Percentiles rank a stretch among this genome's conserved stretches.
Evolutionary conservation across 2,329 filamentous ascomycete genomes (phyloP).

Genomic region (Cryphonectria nitschkei): DNA sequence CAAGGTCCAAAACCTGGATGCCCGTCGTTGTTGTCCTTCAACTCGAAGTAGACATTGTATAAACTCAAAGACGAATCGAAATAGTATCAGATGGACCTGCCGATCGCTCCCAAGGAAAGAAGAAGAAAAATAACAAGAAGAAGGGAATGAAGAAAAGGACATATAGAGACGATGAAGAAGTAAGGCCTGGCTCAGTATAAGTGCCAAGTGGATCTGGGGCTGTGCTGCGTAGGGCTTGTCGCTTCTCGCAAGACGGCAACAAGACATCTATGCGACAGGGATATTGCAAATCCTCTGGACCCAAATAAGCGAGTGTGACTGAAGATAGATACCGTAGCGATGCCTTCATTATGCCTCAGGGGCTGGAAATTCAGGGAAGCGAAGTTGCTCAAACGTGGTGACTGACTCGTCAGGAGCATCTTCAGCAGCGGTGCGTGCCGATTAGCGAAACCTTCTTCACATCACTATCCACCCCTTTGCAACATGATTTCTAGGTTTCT

Average conservation of each 20-base stretch:
- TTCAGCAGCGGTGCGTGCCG: neutral
- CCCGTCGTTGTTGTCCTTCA: neutral
- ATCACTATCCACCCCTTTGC: neutral
- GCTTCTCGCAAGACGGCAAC: neutral
- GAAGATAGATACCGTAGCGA: neutral
- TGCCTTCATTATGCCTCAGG: neutral
- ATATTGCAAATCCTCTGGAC: neutral
- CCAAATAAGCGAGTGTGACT: neutral
- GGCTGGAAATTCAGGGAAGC: conserved; percentile 4
- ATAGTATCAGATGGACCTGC: neutral
- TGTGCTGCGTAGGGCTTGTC: neutral
- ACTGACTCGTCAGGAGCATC: conserved; percentile 4
- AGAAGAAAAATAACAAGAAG: too few relatives aligned
- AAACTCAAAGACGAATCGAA: neutral
- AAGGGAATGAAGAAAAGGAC: neutral
- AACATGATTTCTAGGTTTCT: neutral
- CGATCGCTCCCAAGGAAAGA: too few relatives aligned
- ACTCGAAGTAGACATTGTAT: neutral
- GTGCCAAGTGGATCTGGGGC: neutral
- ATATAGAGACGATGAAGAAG: neutral
- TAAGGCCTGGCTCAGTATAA: neutral
- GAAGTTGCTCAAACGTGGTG: conserved; percentile 6
- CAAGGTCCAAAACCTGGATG: neutral
- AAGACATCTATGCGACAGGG: neutral
- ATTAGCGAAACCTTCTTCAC: neutral